Evolutionary conservation across 1,139 yeast genomes (phyloP).

Genomic region (Candida gigantensis): DNA sequence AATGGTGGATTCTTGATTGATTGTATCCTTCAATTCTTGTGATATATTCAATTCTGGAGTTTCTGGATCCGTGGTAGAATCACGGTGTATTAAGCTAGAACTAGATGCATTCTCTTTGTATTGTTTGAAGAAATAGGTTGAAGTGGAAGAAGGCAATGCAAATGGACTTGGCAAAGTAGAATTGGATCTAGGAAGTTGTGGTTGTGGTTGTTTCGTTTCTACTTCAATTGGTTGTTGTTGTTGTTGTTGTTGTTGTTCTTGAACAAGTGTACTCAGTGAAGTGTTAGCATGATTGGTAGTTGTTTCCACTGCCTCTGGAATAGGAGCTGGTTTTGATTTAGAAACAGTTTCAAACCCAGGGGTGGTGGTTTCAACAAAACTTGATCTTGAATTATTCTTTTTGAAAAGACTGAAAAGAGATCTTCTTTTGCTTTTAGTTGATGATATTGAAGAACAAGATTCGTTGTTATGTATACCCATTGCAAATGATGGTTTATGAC

Average conservation of each 20-base stretch:
- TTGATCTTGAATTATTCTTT: background rate
- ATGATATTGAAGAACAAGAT: slow-evolving; percentile 9
- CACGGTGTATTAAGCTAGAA: slow-evolving; percentile 4
- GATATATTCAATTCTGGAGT: slow-evolving; percentile 30
- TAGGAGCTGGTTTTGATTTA: slow-evolving; percentile 1
- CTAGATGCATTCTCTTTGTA: slow-evolving; percentile 18
- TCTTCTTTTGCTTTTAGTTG: slow-evolving; percentile 11
- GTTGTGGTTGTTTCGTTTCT: slow-evolving; percentile 1
- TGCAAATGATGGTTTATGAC: slow-evolving; percentile 38
- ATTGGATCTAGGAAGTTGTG: slow-evolving; percentile 11
- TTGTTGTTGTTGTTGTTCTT: too few relatives aligned
- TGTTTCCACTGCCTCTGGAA: too few relatives aligned
- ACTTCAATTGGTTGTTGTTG: too few relatives aligned
- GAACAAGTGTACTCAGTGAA: too few relatives aligned
- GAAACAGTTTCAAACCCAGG: slow-evolving; percentile 9
- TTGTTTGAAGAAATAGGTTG: slow-evolving; percentile 43
- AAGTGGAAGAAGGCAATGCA: slow-evolving; percentile 49
- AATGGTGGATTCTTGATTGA: slow-evolving; percentile 41
- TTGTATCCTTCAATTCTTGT: slow-evolving; percentile 35
- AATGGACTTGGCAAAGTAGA: slow-evolving; percentile 39
- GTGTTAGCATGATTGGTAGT: too few relatives aligned
- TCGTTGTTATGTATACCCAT: slow-evolving; percentile 10
- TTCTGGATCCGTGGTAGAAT: background rate
- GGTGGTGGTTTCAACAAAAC: slow-evolving; percentile 1
- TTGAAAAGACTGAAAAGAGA: slow-evolving; percentile 21